Evolutionary conservation across 441 rosid species (phyloP).

Genomic region (Mallotus repandus): DNA sequence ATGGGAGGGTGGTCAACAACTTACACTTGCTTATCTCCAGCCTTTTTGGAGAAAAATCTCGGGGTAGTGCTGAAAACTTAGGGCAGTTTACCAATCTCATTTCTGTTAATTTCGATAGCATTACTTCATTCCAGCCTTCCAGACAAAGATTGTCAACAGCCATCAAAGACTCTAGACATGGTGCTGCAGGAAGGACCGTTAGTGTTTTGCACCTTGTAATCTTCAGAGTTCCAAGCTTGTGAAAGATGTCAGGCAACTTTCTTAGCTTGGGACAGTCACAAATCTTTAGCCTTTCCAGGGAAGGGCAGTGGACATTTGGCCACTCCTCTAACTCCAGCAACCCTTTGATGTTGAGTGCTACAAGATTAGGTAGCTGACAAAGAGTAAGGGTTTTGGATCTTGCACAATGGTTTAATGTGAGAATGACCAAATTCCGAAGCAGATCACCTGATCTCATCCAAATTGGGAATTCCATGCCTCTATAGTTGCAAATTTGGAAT

Average conservation of each 20-base stretch:
- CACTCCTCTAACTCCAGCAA: constrained; percentile 33
- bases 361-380: constrained; percentile 23
- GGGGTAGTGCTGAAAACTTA: constrained; percentile 28
- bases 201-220: constrained; percentile 31
- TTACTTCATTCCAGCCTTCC: constrained; percentile 23
- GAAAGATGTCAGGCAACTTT: constrained; percentile 13
- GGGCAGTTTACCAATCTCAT: constrained; percentile 31
- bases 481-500: constrained; percentile 25
- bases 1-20: constrained; percentile 10
- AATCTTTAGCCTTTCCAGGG: constrained; percentile 19
- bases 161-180: constrained; percentile 14
- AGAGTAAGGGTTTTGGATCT: constrained; percentile 26
- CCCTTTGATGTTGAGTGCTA: constrained; percentile 25
- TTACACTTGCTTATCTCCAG: constrained; percentile 30
- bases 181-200: constrained; percentile 30
- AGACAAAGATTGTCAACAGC: constrained; percentile 25
- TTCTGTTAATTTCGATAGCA: not conserved
- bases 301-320: not conserved
- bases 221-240: constrained; percentile 18
- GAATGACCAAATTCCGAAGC: constrained; percentile 20
- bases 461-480: constrained; percentile 22
- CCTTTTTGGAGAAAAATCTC: constrained; percentile 19
- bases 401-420: constrained; percentile 27
- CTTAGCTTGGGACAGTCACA: constrained; percentile 31
- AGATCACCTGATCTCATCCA: constrained; percentile 29